Base-by-base conservation (phyloP, 2,329 filamentous ascomycete genomes). In the Periconia macrospinosa region DNA sequence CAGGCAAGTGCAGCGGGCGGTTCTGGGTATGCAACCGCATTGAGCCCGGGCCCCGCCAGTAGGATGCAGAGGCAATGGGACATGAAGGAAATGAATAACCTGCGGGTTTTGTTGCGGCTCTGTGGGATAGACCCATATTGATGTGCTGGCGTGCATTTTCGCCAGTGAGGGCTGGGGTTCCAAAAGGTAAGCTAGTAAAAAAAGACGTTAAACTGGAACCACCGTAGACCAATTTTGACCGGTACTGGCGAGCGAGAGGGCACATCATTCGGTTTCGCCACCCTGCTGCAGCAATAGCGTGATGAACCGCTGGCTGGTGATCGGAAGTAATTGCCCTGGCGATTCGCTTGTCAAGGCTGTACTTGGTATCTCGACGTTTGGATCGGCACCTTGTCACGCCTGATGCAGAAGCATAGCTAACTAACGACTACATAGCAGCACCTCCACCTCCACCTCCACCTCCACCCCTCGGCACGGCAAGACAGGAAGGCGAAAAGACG, bases 61-160 rank as follows among this genome's bases (percentile, higher is more conserved):
- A 83, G 80, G 81, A 82, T 84, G 78, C 55, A 57, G 59, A 59
- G 60, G 65, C 65, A 70, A 71, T 70, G 73, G 70, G 66, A 62
- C 61, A 55, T 71, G 50, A 37, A 66, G 52, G 61, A 68, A 67
- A 72, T 68, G 70, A 68, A 72, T 60, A 67, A 67, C 65, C 64
- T 74, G 72, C 71, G 68, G 69, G 71, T 65, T 64, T 62, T 67
- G 64, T 71, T 74, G 74, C 73, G 73, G 74, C 73, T 76, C 74
- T 75, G 70, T 69, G 66, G 57, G 61, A 64, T 73, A 75, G 76
- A 72, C 75, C 76, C 76, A 76, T 77, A 76, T 71, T 90, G 90
- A 92, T 95, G 91, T 89, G 91, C 83, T 95, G 91, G 91, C 91
- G 87, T 87, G 80, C 81, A 82, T 88, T 82, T 82, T 86, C 84